A percentile compares a stretch with the other conserved stretches of the same genome.
These are phyloP conservation scores for Melastoma candidum DNA, from an alignment of 441 rosid species.

Conservation along the genomic window DNA sequence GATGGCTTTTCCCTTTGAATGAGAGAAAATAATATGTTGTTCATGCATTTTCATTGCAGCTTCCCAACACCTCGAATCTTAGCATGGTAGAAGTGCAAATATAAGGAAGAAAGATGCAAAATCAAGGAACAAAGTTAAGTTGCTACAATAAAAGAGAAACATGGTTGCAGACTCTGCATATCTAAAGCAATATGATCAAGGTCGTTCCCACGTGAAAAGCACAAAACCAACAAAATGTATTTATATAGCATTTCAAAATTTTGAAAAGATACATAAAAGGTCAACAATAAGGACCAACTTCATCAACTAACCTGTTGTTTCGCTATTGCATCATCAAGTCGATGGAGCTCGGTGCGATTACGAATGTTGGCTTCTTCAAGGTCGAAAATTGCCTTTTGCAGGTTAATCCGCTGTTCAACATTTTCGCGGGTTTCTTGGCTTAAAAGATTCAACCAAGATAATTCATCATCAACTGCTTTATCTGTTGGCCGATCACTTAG, in stretches of 20 bases:
- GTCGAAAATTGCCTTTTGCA: slow-evolving; percentile 89
- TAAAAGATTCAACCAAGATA: slow-evolving; percentile 78
- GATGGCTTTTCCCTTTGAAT: too few species aligned
- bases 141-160: too few species aligned
- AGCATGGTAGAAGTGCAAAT: too few species aligned
- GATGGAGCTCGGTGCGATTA: slow-evolving; percentile 73
- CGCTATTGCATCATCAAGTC: slow-evolving; percentile 83
- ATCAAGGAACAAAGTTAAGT: too few species aligned
- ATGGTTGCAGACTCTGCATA: too few species aligned
- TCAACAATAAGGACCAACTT: background rate
- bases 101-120: too few species aligned
- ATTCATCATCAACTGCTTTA: slow-evolving; percentile 69
- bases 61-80: too few species aligned
- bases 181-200: too few species aligned
- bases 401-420: slow-evolving; percentile 87
- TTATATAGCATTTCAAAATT: background rate
- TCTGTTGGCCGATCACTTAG: slow-evolving; percentile 65
- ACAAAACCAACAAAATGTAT: too few species aligned
- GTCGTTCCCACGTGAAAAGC: too few species aligned
- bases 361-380: slow-evolving; percentile 80
- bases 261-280: background rate
- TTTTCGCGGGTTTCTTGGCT: slow-evolving; percentile 95
- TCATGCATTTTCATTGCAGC: too few species aligned
- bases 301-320: slow-evolving; percentile 55
- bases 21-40: too few species aligned